A percentile compares a stretch with the other conserved stretches of the same genome.
These are phyloP conservation scores for Exophiala bonariae DNA, from an alignment of 2,329 filamentous ascomycete genomes.

Conservation along the genomic window DNA sequence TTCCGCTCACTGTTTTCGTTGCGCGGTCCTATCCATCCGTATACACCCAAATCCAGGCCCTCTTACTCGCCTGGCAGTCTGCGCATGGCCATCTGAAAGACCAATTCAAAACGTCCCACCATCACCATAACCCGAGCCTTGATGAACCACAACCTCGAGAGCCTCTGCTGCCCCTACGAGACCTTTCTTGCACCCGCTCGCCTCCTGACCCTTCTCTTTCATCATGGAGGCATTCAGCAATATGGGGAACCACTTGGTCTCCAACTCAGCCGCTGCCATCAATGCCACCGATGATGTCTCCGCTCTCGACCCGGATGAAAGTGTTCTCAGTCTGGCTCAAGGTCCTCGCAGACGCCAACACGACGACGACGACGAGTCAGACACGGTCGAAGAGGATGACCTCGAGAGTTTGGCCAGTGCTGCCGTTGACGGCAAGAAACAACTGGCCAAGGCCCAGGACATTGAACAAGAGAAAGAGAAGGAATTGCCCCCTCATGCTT, in stretches of 20 bases:
- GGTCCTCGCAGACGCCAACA: constrained; percentile 66
- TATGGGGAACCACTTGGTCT: constrained; percentile 82
- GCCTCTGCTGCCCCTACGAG: background rate
- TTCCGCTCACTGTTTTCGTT: no score
- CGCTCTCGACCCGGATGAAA: constrained; percentile 74
- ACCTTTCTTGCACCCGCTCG: background rate
- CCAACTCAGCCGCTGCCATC: constrained; percentile 80
- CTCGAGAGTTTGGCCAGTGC: constrained; percentile 75
- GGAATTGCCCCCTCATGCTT: constrained; percentile 89
- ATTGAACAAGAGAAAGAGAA: constrained; percentile 72
- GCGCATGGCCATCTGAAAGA: no score
- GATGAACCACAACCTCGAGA: no score
- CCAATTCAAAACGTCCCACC: no score
- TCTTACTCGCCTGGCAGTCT: no score
- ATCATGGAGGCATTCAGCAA: constrained; percentile 86
- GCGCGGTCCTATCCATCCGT: no score
- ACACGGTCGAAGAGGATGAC: constrained; percentile 81
- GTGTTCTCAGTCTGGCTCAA: constrained; percentile 68
- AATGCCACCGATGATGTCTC: constrained; percentile 81
- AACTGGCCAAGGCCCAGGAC: constrained; percentile 42
- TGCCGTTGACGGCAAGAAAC: constrained; percentile 65
- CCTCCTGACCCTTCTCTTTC: constrained; percentile 4
- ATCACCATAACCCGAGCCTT: no score
- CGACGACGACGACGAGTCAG: constrained; percentile 79
- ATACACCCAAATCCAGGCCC: no score